Evolutionary conservation across 805 yeast species (phyloP), one percentile per base, ranked within the genome.

Genomic region (Lachancea mirantina): DNA sequence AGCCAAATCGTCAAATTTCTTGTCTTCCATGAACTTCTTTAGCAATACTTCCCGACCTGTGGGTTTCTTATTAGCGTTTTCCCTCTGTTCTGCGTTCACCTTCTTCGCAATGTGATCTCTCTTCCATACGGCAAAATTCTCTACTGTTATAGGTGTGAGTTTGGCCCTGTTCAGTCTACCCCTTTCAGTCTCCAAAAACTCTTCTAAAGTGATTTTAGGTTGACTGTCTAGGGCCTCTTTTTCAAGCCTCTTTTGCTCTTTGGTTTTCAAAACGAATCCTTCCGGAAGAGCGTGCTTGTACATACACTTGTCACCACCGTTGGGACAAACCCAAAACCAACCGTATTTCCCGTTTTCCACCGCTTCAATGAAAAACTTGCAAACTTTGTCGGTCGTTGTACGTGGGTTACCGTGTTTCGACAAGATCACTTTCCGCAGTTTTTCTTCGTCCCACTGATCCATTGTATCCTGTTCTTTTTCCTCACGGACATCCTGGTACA

Each of bases 301-400:
- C 67, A 80, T 89, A 74, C 99, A 92, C 40, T 75, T 80, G 40
- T 81, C 76, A 45, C 95, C 96, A 24, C 89, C 88, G 47, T 84
- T 84, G 17, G 98, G 98, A 67, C 98, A 92, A 14, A 72, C 70
- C 98, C 98, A 92, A 62, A 92, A 88, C 98, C 98, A 92, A 53
- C 98, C 98, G 57, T 92, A 92, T 56, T 89, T 89, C 38, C 89
- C 92, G 53, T 87, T 85, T 56, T 92, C 99, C 37, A 92, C 96
- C 0, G 98, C 97, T 39, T 87, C 95, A 45, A 92, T 84, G 64
- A 92, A 94, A 61, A 60, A 76, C 59, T 88, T 92, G 72, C 99
- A 92, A 30, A 92, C 84, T 46, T 74, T 92, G 44, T 89, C 96
- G 0, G 99, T 92, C 9, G 96, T 87, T 8, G 96, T 85, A 57